Conservation (phyloP, 352 stramenopile species). For the Globisporangium nodosum region DNA sequence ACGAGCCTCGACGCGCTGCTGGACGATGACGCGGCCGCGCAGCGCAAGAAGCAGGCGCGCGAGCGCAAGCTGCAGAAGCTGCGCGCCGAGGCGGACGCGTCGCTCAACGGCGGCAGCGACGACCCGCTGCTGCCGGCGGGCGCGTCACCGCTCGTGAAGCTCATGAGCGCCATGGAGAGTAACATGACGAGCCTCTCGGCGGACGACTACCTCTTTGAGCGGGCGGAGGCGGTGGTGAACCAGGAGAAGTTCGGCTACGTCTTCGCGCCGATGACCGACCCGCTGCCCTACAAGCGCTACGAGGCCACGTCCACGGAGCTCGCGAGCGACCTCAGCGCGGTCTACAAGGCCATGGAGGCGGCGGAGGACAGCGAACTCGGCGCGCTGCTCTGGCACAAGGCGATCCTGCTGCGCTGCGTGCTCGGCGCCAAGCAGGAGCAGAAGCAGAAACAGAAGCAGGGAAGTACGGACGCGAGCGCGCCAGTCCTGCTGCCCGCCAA, state of each 20-base stretch:
- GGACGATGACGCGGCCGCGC: conserved; percentile 47
- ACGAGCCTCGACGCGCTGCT: conserved; percentile 72
- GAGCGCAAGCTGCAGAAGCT: conserved; percentile 52
- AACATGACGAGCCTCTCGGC: conserved; percentile 67
- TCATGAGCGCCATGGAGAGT: conserved; percentile 68
- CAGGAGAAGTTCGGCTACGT: conserved; percentile 82
- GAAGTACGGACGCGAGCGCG: neutral
- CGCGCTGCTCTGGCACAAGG: conserved; percentile 65
- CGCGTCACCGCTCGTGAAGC: conserved; percentile 37
- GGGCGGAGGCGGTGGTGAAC: conserved; percentile 19
- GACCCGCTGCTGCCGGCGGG: conserved; percentile 3
- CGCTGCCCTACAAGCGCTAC: conserved; percentile 49
- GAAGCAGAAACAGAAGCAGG: neutral
- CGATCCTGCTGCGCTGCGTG: conserved; percentile 53
- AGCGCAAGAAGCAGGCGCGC: conserved; percentile 50
- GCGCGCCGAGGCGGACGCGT: conserved; percentile 38
- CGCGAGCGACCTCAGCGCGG: conserved; percentile 37
- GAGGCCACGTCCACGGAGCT: conserved; percentile 52
- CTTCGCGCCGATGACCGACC: conserved; percentile 70
- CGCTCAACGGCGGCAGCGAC: conserved; percentile 8
- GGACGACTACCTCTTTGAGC: conserved; percentile 53
- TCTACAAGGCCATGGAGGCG: conserved; percentile 65
- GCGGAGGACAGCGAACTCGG: conserved; percentile 41
- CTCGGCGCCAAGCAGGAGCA: conserved; percentile 19
- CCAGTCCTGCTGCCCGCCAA: conserved; percentile 32